Evolutionary conservation across 164 flowering plant genomes (phyloP).

Genomic region (Santalum album): DNA sequence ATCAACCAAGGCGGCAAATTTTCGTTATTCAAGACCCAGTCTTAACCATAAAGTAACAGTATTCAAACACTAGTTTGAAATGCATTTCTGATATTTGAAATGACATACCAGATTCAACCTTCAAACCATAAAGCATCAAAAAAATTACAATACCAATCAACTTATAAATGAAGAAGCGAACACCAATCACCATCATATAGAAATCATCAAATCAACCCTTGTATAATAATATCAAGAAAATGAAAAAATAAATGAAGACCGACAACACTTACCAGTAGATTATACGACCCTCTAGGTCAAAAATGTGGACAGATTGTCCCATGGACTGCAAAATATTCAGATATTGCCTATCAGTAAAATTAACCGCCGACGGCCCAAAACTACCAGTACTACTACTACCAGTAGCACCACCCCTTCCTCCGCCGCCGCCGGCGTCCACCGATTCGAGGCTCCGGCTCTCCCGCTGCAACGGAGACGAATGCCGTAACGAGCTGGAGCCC

Average conservation of each 20-base stretch:
- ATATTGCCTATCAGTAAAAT: slow-evolving; percentile 60
- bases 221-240: neutral
- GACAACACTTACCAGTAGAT: slow-evolving; percentile 64
- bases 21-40: neutral
- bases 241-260: neutral
- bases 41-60: neutral
- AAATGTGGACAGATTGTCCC: slow-evolving; percentile 86
- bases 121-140: no score
- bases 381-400: neutral
- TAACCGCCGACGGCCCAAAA: slow-evolving; percentile 39
- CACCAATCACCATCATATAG: no score
- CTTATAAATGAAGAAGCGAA: no score
- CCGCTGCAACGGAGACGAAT: slow-evolving; percentile 80
- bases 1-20: neutral
- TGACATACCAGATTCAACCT: no score
- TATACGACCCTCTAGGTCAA: slow-evolving; percentile 48
- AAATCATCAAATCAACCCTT: no score
- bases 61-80: neutral
- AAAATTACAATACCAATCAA: no score
- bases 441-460: slow-evolving; percentile 44
- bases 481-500: slow-evolving; percentile 48
- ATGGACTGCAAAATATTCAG: slow-evolving; percentile 82
- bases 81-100: no score
- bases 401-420: slow-evolving; percentile 7
- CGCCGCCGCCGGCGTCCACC: slow-evolving; percentile 8